Conservation (phyloP, 768 basidiomycete genomes). For the Fomitopsis pulvina region DNA sequence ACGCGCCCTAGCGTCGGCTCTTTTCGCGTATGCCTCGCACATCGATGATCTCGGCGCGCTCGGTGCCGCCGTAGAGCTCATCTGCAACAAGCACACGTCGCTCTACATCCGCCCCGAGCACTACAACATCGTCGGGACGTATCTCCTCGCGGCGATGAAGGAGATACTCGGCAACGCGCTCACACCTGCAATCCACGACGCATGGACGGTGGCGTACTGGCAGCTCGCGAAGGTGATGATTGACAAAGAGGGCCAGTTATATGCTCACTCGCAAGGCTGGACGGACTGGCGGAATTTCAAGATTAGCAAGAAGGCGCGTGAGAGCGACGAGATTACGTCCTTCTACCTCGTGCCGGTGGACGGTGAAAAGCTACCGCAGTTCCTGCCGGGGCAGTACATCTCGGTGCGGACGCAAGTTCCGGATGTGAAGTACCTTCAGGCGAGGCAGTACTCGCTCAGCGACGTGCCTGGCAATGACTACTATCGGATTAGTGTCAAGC, state of each 20-base stretch:
- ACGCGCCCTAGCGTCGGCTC: constrained; percentile 14
- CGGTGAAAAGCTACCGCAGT: constrained; percentile 10
- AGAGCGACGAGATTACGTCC: constrained; percentile 17
- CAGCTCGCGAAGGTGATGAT: constrained; percentile 19
- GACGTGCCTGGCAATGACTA: constrained; percentile 14
- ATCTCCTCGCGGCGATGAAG: constrained; percentile 16
- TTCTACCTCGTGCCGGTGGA: constrained; percentile 20
- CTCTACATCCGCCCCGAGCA: constrained; percentile 19
- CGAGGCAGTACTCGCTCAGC: constrained; percentile 21
- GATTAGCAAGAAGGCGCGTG: constrained; percentile 13
- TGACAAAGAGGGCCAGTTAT: constrained; percentile 17
- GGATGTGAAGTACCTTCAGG: constrained; percentile 15
- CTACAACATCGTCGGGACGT: constrained; percentile 18
- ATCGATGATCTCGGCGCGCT: constrained; percentile 19
- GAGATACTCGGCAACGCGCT: constrained; percentile 12
- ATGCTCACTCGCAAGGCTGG: constrained; percentile 14
- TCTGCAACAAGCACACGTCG: constrained; percentile 20
- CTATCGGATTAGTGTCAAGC: constrained; percentile 21
- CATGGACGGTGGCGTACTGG: constrained; percentile 21
- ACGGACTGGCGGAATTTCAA: constrained; percentile 17
- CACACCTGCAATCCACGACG: constrained; percentile 14
- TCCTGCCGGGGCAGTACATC: constrained; percentile 19
- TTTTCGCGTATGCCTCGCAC: constrained; percentile 16
- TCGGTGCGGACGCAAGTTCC: constrained; percentile 16
- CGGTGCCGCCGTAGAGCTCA: constrained; percentile 18